Evolutionary conservation across 495 filamentous ascomycete genomes (phyloP).

Genomic region (Podospora australis): DNA sequence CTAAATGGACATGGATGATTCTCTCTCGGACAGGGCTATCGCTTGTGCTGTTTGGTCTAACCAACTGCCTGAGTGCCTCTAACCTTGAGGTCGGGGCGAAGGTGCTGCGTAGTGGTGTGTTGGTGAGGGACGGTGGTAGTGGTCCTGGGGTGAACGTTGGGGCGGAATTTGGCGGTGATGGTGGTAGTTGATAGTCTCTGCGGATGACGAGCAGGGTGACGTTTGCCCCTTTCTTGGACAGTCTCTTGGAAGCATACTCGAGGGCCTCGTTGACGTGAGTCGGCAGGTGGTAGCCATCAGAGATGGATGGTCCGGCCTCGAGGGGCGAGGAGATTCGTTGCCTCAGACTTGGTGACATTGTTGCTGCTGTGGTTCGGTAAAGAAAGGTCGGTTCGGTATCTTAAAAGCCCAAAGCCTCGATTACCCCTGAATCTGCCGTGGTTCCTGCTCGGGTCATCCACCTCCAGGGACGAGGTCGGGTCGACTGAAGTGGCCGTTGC

Average conservation of each 20-base stretch:
- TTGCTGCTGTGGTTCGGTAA: too few relatives aligned
- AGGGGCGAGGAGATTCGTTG: conserved; percentile 49
- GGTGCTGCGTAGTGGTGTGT: conserved; percentile 21
- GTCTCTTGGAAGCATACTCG: conserved; percentile 45
- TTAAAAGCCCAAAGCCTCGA: too few relatives aligned
- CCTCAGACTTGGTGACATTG: conserved; percentile 27
- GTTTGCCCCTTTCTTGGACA: conserved; percentile 40
- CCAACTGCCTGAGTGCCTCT: conserved; percentile 33
- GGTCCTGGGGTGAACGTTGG: conserved; percentile 18
- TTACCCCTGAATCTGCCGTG: too few relatives aligned
- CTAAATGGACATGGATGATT: conserved; percentile 19
- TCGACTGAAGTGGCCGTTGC: too few relatives aligned
- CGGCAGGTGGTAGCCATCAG: conserved; percentile 43
- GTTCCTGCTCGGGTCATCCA: too few relatives aligned
- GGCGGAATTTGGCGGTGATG: conserved; percentile 19
- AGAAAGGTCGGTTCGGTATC: too few relatives aligned
- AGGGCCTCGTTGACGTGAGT: conserved; percentile 36
- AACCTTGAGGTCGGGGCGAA: conserved; percentile 28
- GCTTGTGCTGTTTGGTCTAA: conserved; percentile 27
- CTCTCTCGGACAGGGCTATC: conserved; percentile 20
- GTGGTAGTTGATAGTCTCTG: conserved; percentile 44
- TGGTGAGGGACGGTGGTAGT: conserved; percentile 20
- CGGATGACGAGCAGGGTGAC: conserved; percentile 45
- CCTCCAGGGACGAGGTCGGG: too few relatives aligned
- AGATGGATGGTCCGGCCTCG: conserved; percentile 45